These are phyloP conservation scores for Ajuga reptans DNA, from an alignment of 305 asterid genomes.

Conservation along the genomic window DNA sequence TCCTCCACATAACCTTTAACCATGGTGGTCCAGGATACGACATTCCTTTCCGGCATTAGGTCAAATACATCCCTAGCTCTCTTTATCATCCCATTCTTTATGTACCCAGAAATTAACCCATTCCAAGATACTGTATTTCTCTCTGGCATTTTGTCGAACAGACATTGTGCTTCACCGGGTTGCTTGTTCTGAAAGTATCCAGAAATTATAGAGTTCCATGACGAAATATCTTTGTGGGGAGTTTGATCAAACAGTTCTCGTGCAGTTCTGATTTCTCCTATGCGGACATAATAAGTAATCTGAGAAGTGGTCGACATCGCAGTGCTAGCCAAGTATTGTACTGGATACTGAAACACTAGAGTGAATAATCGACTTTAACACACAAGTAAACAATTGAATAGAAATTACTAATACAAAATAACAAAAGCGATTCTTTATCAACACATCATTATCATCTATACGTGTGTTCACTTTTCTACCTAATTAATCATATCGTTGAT, in stretches of 20 bases:
- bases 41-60: constrained; percentile 52
- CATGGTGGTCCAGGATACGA: constrained; percentile 57
- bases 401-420: no score
- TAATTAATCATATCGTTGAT: no score
- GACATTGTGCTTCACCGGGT: constrained; percentile 37
- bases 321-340: constrained; percentile 26
- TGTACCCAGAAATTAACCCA: constrained; percentile 54
- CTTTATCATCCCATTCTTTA: constrained; percentile 45
- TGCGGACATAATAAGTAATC: constrained; percentile 41
- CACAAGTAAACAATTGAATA: not conserved
- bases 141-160: constrained; percentile 53
- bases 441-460: no score
- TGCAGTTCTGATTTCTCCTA: constrained; percentile 48
- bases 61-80: constrained; percentile 51
- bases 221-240: constrained; percentile 34
- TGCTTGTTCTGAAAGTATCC: constrained; percentile 42
- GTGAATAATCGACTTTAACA: constrained; percentile 4
- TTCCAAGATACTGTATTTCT: constrained; percentile 61
- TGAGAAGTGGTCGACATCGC: constrained; percentile 33
- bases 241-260: constrained; percentile 40
- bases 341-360: constrained; percentile 24
- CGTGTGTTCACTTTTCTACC: no score
- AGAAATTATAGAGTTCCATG: constrained; percentile 59
- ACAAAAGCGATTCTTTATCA: no score
- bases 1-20: constrained; percentile 49